These are phyloP conservation scores for Saccharomyces pastorianus DNA, from an alignment of 1,139 yeast genomes.

Conservation along the genomic window DNA sequence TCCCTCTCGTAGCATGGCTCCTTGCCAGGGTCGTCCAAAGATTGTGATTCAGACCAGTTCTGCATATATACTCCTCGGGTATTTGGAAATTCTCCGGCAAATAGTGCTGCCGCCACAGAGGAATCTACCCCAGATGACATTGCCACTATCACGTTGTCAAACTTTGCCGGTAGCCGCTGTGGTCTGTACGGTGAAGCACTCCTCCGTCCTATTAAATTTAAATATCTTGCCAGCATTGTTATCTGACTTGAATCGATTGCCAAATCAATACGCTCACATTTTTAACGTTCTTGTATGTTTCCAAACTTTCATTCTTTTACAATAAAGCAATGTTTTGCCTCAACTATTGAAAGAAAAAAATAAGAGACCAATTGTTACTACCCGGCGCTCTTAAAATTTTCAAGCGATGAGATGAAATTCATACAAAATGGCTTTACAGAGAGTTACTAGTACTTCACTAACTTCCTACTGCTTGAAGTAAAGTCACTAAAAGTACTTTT, in stretches of 20 bases:
- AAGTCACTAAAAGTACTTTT: neutral
- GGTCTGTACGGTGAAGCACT: constrained; percentile 15
- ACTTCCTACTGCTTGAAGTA: neutral
- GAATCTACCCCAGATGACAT: constrained; percentile 98
- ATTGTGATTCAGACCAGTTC: constrained; percentile 65
- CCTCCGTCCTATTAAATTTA: constrained; percentile 5
- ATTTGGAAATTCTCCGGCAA: constrained; percentile 39
- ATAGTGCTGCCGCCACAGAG: constrained; percentile 75
- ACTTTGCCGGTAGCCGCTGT: constrained; percentile 41
- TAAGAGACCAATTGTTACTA: neutral
- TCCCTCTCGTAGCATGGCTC: constrained; percentile 71
- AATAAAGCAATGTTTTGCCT: neutral
- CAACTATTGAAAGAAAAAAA: neutral
- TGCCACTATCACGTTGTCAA: constrained; percentile 68
- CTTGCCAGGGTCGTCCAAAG: constrained; percentile 16
- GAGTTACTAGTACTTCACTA: neutral
- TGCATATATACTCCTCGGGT: constrained; percentile 86
- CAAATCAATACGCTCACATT: neutral
- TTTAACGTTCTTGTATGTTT: neutral
- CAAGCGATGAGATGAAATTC: constrained; percentile 12
- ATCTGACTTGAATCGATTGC: neutral
- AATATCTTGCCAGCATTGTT: neutral
- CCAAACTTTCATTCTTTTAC: neutral
- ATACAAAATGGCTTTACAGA: neutral
- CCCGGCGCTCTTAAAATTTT: constrained; percentile 1